Evolutionary conservation across 805 yeast genomes (phyloP), one percentile per base, ranked within the genome.

Genomic region (Wickerhamiella shivajii): DNA sequence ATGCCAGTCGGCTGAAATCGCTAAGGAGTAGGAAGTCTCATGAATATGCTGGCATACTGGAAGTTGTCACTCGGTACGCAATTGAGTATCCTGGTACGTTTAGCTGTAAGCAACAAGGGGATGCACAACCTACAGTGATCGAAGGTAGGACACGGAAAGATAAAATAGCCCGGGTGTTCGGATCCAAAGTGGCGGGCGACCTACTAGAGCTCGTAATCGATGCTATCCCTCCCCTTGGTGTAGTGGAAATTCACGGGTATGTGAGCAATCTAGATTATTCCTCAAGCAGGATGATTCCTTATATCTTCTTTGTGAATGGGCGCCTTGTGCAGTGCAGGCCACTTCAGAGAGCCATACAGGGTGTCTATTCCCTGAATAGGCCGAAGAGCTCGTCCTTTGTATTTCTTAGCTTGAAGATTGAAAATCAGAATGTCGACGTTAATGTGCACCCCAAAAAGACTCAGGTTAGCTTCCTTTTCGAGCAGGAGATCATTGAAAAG

Each of bases 401-500:
- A 1, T 90, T 84, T 53, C 38, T 90, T 33, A 64, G 79, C 30
- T 51, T 90, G n/a, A 59, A 59, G 13, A 70, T 90, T 2, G 59
- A 64, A 15, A 79, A 95, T 1, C 57, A 56, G 21, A 74, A 75
- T 39, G 64, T 90, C 6, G 98, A 90, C 52, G 97, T 90, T 11
- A 90, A 90, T 50, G 75, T 90, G 10, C 98, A 90, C 50, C 98
- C 98, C 0, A 87, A 97, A 0, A 90, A 90, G 45, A 66, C 87
- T 38, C 96, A 87, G 46, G 96, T 90, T 2, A 53, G 92, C 27
- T 84, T 90, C 50, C 57, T 90, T 22, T 55, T 72, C 51, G 96
- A 90, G 46, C 90, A 77, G 28, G 96, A 85, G 49, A 83, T 90
- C 14, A 67, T 80, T 8, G 83, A 74, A 24, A 44, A 49, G 22